Base-by-base conservation (phyloP, 164 flowering plant genomes). In the Echeveria elegans region DNA sequence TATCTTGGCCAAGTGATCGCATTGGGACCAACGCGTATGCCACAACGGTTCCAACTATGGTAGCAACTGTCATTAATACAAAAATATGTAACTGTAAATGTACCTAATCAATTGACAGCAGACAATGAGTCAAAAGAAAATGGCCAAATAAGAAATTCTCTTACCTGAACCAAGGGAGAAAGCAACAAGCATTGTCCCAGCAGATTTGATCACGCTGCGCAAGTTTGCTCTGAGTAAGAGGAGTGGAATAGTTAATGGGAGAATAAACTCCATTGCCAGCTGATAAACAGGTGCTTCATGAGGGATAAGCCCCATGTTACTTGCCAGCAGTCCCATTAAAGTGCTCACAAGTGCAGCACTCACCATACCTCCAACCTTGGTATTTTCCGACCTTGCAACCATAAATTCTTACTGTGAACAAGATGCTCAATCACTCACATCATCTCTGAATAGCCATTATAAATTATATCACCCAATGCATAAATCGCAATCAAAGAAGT, bases 1-100 rank as follows among this genome's bases (percentile, higher is more conserved):
- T 81, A 73, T 89, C 96, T 48, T 73, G 82, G 66, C 96, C 98
- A 74, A 92, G 91, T 47, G 96, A 86, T 71, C 85, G 80, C 96
- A 89, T 92, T 14, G 96, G 96, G 47, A 92, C 86, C 66, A 92
- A 5, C 64, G 77, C 62, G 78, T 81, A 92, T 15, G 95, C 98
- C 65, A 89, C 83, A 52, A 84, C 7, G 2, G 89, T 85, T 66
- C 89, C 86, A 30, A 81, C 50, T 1, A 72, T 37, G 12, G 84
- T 83, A 26, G 82, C 86, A 50, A 81, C 89, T 85, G 85, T 52
- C 76, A 74, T n/a, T n/a, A n/a, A n/a, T n/a, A n/a, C n/a, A 8
- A 16, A 43, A 15, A 34, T 34, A 34, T 43, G n/a, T n/a, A n/a
- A n/a, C n/a, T n/a, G n/a, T n/a, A n/a, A n/a, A n/a, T n/a, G n/a